Evolutionary conservation across 768 basidiomycete genomes (phyloP).

Genomic region (Candolleomyces efflorescens): DNA sequence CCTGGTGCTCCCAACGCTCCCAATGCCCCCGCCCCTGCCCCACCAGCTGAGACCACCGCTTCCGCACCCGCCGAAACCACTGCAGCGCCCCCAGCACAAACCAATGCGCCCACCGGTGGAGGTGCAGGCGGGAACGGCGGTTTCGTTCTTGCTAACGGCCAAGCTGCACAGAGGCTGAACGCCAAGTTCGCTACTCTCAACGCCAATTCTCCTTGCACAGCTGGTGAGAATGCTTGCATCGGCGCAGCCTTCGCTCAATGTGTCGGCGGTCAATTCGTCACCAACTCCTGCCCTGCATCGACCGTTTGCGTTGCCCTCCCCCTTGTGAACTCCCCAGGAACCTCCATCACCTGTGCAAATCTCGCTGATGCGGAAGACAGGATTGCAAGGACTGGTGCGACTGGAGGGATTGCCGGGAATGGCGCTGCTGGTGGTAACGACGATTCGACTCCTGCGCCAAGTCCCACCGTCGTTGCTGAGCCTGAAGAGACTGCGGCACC

Average conservation of each 20-base stretch:
- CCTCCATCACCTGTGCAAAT: constrained; percentile 47
- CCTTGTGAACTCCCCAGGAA: constrained; percentile 49
- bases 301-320: constrained; percentile 47
- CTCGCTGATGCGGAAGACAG: constrained; percentile 41
- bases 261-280: constrained; percentile 37
- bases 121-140: constrained; percentile 9
- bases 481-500: constrained; percentile 15
- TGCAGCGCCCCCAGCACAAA: constrained; percentile 12
- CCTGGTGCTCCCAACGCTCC: constrained; percentile 22
- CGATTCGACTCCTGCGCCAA: neutral
- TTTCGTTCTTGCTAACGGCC: constrained; percentile 42
- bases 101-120: neutral
- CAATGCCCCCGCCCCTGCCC: constrained; percentile 10
- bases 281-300: constrained; percentile 30
- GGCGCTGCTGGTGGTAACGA: neutral
- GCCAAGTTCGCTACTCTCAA: constrained; percentile 47
- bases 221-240: constrained; percentile 44
- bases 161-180: constrained; percentile 48
- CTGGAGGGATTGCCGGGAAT: neutral
- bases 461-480: constrained; percentile 8
- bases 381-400: constrained; percentile 23
- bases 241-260: constrained; percentile 47
- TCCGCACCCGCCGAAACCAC: constrained; percentile 15
- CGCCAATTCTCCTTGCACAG: constrained; percentile 41
- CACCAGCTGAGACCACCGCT: constrained; percentile 9